phyloP scores from a whole-genome alignment of 371 early-diverging fungal species.

The Mucor lusitanicus region DNA sequence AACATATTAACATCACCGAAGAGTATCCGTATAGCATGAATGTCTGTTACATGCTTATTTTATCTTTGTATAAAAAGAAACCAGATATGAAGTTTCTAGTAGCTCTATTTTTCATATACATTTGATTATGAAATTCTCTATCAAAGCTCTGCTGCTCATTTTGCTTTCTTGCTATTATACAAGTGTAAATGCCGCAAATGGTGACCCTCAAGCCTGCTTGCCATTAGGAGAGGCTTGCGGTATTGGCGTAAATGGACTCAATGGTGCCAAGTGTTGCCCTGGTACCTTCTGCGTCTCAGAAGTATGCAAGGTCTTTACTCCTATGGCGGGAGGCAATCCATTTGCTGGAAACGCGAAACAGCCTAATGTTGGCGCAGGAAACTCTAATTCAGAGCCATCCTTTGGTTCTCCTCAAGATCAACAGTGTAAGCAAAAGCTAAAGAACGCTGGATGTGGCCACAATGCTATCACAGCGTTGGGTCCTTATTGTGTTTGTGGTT shows the following conservation, averaged over 20 bases:
- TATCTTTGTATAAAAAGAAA: neutral
- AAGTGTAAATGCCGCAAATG: neutral
- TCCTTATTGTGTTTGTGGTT: neutral
- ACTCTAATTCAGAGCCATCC: neutral
- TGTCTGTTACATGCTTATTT: neutral
- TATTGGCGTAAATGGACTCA: neutral
- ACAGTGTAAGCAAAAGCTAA: neutral
- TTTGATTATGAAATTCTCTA: neutral
- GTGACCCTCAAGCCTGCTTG: neutral
- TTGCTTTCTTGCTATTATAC: neutral
- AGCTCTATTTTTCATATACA: neutral
- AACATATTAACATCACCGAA: neutral
- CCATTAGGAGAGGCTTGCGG: neutral
- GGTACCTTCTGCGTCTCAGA: neutral
- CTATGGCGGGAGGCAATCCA: too few relatives aligned
- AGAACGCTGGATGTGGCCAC: neutral
- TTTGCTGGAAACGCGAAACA: too few relatives aligned
- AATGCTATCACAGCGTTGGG: neutral
- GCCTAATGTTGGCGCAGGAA: neutral
- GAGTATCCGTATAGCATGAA: neutral
- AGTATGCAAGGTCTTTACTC: neutral
- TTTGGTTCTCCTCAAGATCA: neutral
- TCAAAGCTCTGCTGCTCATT: neutral
- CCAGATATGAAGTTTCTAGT: neutral
- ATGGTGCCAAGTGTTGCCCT: neutral